Percentiles rank a stretch among this genome's conserved stretches.
Conservation (phyloP, 2,329 filamentous ascomycete species). For the Calycina marina region DNA sequence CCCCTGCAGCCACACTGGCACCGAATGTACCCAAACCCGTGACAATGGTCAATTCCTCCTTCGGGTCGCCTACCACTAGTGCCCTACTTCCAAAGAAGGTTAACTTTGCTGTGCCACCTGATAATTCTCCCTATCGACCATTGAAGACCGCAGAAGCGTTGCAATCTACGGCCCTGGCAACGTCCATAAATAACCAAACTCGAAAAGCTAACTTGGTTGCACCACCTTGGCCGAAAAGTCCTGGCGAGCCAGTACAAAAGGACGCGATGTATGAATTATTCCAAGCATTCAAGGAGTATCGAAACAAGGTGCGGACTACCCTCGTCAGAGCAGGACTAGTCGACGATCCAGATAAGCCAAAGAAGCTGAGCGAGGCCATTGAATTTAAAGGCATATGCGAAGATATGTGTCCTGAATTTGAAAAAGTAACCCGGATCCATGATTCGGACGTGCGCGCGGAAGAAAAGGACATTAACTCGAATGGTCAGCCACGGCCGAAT, state of each 20-base stretch:
- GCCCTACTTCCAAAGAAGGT: no score
- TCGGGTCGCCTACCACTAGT: no score
- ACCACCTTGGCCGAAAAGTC: constrained; percentile 9
- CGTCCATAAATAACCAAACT: constrained; percentile 36
- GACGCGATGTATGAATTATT: constrained; percentile 40
- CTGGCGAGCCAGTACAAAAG: constrained; percentile 21
- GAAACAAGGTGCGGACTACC: constrained; percentile 38
- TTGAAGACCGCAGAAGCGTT: no score
- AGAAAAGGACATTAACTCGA: constrained; percentile 32
- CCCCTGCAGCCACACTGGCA: no score
- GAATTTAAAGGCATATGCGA: constrained; percentile 55
- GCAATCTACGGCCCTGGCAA: constrained; percentile 29
- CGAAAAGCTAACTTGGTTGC: constrained; percentile 30
- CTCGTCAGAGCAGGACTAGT: constrained; percentile 45
- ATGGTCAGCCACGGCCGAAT: constrained; percentile 30
- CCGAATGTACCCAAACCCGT: no score
- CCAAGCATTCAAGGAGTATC: constrained; percentile 40
- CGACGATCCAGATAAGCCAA: constrained; percentile 49
- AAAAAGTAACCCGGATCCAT: constrained; percentile 46
- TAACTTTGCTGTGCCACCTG: no score
- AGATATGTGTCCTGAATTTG: constrained; percentile 55
- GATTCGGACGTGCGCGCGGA: constrained; percentile 42
- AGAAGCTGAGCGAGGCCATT: constrained; percentile 47
- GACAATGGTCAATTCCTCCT: no score
- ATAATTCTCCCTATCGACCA: no score